Base-by-base conservation (phyloP, 2,329 filamentous ascomycete genomes). In the Xylaria sp. region DNA sequence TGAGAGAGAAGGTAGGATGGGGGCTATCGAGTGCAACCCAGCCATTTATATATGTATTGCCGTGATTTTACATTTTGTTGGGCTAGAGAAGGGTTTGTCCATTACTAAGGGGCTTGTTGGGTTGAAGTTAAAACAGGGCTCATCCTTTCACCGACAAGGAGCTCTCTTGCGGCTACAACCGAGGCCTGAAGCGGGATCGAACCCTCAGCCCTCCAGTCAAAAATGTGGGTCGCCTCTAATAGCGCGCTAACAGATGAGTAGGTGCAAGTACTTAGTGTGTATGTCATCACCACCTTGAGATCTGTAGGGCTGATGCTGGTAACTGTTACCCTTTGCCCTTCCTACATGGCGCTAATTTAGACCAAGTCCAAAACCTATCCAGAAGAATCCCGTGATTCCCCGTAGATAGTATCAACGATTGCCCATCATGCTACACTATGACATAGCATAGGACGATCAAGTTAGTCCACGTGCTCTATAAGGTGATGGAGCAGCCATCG, bases 31-130 rank as follows among this genome's bases (percentile, higher is more conserved):
- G 20, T 58, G 23, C 12, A 58, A 58, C 48, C 39, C 39, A 46
- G 39, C 39, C 31, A 46, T 58, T 58, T 46, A 58, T 58, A 58
- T 58, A 46, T 58, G 56, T 28, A 58, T 46, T 58, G 56, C 56
- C 39, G 56, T 58, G 41, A 12, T 58, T 46, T 31, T 58, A 39
- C 56, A 31, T 31, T 31, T 46, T 58, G 56, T 58, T 58, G 28
- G 56, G 56, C 56, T 23, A 39, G 39, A 46, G 56, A 58, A 48
- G 36, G 39, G 48, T 58, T 58, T 28, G 28, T 3, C 6, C 28
- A 28, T 28, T 28, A 28, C 28, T 28, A 28, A 58, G 46, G 36
- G 39, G 31, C 48, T 58, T 46, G 13, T 48, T 58, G 41, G 56
- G 39, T 46, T 46, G 56, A 58, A 58, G 56, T 39, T 58, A 58